These are phyloP conservation scores for Cunninghamia lanceolata DNA, from an alignment of 75 land plant genomes.

Conservation along the genomic window DNA sequence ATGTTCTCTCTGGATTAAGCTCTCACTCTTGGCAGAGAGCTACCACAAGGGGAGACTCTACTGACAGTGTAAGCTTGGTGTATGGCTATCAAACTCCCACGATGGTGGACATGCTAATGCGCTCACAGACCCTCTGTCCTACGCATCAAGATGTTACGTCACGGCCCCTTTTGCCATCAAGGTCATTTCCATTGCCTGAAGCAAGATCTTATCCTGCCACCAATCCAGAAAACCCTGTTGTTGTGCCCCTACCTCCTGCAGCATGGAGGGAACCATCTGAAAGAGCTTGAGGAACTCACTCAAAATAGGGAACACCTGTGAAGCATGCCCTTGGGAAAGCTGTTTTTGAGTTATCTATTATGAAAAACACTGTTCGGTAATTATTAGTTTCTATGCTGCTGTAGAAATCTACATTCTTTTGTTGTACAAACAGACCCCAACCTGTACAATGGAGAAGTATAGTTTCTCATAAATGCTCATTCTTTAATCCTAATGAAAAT, in stretches of 20 bases:
- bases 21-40: slow-evolving; percentile 93
- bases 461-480: not conserved
- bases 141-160: slow-evolving; percentile 15
- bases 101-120: slow-evolving; percentile 80
- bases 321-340: not conserved
- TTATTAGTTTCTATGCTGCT: slow-evolving; percentile 2
- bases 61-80: slow-evolving; percentile 45
- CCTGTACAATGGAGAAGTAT: slow-evolving; percentile 13
- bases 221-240: not conserved
- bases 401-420: slow-evolving; percentile 13
- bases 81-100: slow-evolving; percentile 79
- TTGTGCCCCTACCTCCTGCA: not conserved
- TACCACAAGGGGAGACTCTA: slow-evolving; percentile 78
- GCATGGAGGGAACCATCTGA: slow-evolving; percentile 14
- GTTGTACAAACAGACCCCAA: slow-evolving; percentile 7
- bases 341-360: not conserved
- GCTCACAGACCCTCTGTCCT: slow-evolving; percentile 56
- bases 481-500: not conserved
- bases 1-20: slow-evolving; percentile 81
- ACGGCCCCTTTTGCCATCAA: slow-evolving; percentile 20
- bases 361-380: not conserved
- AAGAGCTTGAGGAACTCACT: slow-evolving; percentile 4
- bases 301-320: not conserved
- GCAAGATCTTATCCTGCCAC: not conserved
- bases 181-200: slow-evolving; percentile 31